A percentile compares a stretch with the other conserved stretches of the same genome.
Evolutionary conservation across 495 filamentous ascomycete species (phyloP).

Genomic region (Bathelium albidoporum): DNA sequence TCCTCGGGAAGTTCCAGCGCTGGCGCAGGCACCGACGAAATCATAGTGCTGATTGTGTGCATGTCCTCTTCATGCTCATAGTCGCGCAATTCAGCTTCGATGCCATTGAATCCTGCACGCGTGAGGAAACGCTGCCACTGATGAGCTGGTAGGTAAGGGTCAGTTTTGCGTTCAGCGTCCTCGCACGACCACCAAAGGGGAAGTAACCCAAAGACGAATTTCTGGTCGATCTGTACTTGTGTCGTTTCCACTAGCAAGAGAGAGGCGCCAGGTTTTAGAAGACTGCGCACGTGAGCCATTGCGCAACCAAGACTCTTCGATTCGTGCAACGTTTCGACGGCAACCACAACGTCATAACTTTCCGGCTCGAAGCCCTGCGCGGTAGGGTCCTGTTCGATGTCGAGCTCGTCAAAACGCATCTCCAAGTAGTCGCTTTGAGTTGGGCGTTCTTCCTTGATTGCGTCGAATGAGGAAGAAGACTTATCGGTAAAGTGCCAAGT

Average conservation of each 20-base stretch:
- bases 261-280: constrained; percentile 19
- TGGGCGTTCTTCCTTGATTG: constrained; percentile 8
- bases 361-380: constrained; percentile 15
- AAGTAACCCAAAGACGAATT: background rate
- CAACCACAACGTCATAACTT: constrained; percentile 18
- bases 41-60: too few relatives aligned
- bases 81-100: too few relatives aligned
- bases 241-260: constrained; percentile 13
- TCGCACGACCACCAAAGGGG: background rate
- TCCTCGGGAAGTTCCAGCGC: too few relatives aligned
- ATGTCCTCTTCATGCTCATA: too few relatives aligned
- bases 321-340: constrained; percentile 15
- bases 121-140: too few relatives aligned
- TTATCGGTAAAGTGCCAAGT: constrained; percentile 18
- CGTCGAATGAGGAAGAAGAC: constrained; percentile 14
- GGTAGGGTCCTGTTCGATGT: constrained; percentile 18
- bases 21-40: too few relatives aligned
- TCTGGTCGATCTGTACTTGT: background rate
- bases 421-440: background rate
- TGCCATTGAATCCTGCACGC: too few relatives aligned
- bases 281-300: constrained; percentile 5
- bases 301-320: constrained; percentile 6
- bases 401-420: constrained; percentile 11
- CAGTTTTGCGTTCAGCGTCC: too few relatives aligned
- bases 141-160: too few relatives aligned